Conservation (phyloP, 2,329 filamentous ascomycete species). For the Monosporascus sp. region DNA sequence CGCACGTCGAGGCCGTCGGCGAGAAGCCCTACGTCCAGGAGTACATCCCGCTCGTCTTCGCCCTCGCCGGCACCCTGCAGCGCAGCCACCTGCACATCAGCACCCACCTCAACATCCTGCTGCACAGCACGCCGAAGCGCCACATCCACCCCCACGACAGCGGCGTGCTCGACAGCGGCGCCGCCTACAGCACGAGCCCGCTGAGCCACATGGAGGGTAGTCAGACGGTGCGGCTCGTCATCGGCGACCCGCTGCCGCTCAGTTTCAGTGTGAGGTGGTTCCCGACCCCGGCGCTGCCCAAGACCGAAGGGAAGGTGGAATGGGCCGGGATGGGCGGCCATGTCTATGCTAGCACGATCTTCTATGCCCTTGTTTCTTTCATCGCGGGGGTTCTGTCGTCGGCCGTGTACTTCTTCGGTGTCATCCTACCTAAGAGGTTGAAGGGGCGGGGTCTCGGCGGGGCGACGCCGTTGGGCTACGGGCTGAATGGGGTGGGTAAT, state of each 20-base stretch:
- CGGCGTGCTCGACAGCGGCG: conserved; percentile 79
- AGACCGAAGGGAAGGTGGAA: conserved; percentile 58
- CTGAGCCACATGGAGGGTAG: conserved; percentile 53
- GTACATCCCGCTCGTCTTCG: conserved; percentile 82
- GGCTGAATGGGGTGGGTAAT: conserved; percentile 48
- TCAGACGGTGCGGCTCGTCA: conserved; percentile 63
- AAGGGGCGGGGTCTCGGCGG: conserved; percentile 47
- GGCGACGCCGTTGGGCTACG: conserved; percentile 53
- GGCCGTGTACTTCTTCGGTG: conserved; percentile 55
- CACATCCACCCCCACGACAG: conserved; percentile 59
- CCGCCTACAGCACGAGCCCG: conserved; percentile 79
- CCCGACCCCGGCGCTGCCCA: conserved; percentile 64
- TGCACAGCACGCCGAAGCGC: conserved; percentile 64
- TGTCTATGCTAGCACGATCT: conserved; percentile 57
- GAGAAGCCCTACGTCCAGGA: conserved; percentile 45
- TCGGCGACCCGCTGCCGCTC: conserved; percentile 78
- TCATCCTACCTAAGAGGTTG: conserved; percentile 50
- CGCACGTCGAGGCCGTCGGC: conserved; percentile 49
- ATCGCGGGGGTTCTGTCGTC: conserved; percentile 48
- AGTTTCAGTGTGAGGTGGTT: conserved; percentile 84
- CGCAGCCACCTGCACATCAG: conserved; percentile 84
- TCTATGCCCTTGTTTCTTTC: conserved; percentile 57
- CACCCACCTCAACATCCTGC: conserved; percentile 81
- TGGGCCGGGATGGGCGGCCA: conserved; percentile 62
- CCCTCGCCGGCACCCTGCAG: conserved; percentile 83